phyloP scores from a whole-genome alignment of 768 basidiomycete species.

The Psilocybe cyanescens region DNA sequence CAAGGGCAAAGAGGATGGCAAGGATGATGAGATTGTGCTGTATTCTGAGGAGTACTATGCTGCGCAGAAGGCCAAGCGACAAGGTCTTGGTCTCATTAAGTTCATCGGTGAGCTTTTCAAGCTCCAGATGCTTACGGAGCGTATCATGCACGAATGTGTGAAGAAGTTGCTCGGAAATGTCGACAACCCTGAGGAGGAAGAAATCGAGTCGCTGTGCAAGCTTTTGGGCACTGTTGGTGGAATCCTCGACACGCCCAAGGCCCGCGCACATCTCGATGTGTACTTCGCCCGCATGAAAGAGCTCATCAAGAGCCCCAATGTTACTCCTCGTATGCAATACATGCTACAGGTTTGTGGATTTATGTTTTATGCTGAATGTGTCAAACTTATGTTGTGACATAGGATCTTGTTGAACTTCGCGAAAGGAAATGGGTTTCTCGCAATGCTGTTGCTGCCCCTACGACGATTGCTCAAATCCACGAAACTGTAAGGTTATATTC shows the following conservation, averaged over 20 bases:
- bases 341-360: conserved; percentile 82
- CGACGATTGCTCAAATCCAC: conserved; percentile 89
- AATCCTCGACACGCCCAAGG: conserved; percentile 79
- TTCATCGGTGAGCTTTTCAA: conserved; percentile 99
- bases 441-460: conserved; percentile 73
- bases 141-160: conserved; percentile 98
- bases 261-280: conserved; percentile 85
- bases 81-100: conserved; percentile 95
- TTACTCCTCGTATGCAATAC: conserved; percentile 89
- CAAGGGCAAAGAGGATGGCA: conserved; percentile 46
- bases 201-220: conserved; percentile 95
- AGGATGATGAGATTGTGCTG: conserved; percentile 70
- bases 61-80: conserved; percentile 96
- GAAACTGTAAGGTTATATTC: conserved; percentile 62
- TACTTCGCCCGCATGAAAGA: conserved; percentile 93
- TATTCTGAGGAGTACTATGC: conserved; percentile 97
- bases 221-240: conserved; percentile 88
- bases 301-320: conserved; percentile 71
- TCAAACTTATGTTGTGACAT: conserved; percentile 9
- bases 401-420: conserved; percentile 93
- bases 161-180: conserved; percentile 94
- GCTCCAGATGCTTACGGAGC: conserved; percentile 96
- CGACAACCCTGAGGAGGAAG: conserved; percentile 96
- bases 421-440: conserved; percentile 81
- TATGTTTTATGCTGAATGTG: conserved; percentile 7